phyloP scores from a whole-genome alignment of 345 rosid species.

The Populus davidiana region DNA sequence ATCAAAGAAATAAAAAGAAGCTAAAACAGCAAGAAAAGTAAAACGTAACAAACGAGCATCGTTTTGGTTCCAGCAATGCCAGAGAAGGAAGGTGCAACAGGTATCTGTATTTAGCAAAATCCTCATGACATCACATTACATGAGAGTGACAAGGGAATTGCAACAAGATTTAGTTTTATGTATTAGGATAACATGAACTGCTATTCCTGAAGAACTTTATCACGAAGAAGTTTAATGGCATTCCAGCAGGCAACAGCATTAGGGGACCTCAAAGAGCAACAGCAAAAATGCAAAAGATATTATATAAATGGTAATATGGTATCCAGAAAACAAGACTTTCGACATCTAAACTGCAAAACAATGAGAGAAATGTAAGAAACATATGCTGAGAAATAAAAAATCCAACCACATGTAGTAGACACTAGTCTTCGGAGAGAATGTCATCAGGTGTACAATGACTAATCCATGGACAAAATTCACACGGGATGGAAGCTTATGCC shows the following conservation, averaged over 20 bases:
- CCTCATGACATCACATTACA: neutral
- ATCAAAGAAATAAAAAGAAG: neutral
- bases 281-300: neutral
- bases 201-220: neutral
- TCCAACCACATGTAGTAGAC: slow-evolving; percentile 70
- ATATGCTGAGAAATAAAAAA: slow-evolving; percentile 32
- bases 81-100: neutral
- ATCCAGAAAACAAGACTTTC: neutral
- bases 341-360: neutral
- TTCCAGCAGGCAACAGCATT: neutral
- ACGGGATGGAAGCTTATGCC: slow-evolving; percentile 70
- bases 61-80: neutral
- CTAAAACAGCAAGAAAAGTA: neutral
- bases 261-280: neutral
- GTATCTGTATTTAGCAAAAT: neutral
- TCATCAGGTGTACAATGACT: slow-evolving; percentile 65
- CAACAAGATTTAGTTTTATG: neutral
- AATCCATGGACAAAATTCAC: slow-evolving; percentile 73
- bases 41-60: neutral
- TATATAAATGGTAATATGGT: neutral
- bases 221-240: neutral
- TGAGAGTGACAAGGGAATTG: neutral
- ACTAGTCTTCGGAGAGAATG: slow-evolving; percentile 55
- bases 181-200: neutral
- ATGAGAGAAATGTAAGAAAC: neutral